Conservation (phyloP, 345 rosid genomes). For the Raphanus raphanistrum region DNA sequence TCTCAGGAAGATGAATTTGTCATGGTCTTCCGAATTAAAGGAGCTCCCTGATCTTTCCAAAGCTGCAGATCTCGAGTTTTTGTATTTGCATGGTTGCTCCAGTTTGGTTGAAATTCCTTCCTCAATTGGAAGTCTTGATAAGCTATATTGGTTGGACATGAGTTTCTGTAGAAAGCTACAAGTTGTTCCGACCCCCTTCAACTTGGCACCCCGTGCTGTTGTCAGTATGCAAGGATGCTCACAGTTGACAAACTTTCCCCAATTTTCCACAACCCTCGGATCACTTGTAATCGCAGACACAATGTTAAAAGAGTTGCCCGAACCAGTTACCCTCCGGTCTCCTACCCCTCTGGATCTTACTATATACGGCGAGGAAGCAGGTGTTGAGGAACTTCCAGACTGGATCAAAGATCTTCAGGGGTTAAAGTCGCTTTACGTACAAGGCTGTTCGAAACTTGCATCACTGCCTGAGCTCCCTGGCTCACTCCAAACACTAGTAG, state of each 20-base stretch:
- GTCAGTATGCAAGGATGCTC: background rate
- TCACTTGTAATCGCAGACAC: background rate
- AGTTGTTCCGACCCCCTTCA: background rate
- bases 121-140: background rate
- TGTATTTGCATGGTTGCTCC: background rate
- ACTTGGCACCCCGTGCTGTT: background rate
- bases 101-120: background rate
- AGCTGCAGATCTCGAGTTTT: background rate
- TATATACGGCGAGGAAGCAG: background rate
- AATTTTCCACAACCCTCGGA: slow-evolving; percentile 3
- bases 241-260: slow-evolving; percentile 17
- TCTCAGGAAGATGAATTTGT: background rate
- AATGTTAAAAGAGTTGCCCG: background rate
- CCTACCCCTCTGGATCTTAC: background rate
- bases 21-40: background rate
- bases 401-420: too few species aligned
- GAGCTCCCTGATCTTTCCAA: background rate
- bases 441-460: background rate
- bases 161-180: background rate
- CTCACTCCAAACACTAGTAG: background rate
- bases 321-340: background rate
- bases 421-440: too few species aligned
- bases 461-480: background rate
- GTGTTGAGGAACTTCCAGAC: too few species aligned
- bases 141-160: background rate